Base-by-base conservation (phyloP, 805 yeast genomes). In the Monosporozyma yasuniensis region DNA sequence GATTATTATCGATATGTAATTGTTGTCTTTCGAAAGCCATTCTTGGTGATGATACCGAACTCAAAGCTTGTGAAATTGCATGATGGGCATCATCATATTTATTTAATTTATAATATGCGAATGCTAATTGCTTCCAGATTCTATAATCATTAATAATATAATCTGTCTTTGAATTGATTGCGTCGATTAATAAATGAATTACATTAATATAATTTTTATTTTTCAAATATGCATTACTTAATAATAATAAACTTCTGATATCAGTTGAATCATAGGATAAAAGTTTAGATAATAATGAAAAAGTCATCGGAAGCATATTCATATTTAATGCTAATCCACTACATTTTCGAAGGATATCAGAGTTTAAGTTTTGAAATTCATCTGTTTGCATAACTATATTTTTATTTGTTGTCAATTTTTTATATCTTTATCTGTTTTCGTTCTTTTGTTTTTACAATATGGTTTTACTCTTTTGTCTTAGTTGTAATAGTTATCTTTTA, bases 41-140 rank as follows among this genome's bases (percentile, higher is more conserved):
- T 37, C 42, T 39, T 4, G 27, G 25, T 10, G 42, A 21, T 2
- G 42, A 39, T 2, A 39, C 16, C 3, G 42, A 44, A 18, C 22
- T 21, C 10, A 54, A 19, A 3, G 56, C 50, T 18, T 51, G 52
- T 6, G 19, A 12, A 4, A 58, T 55, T 7, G 61, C 58, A 42
- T 56, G 56, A 47, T 56, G 47, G 25, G 65, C 57, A 44, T 57
- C 60, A 32, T 57, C 61, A 39, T 54, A 60, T 28, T 52, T 49
- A 23, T 53, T 52, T 47, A 61, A 47, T 44, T 51, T 50, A 47
- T 56, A 60, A 37, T 61, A 59, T 18, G 60, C 52, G 16, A 55
- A 23, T 9, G 65, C 58, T 18, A 61, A 50, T 32, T 55, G 53
- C 16, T 54, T 54, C 64, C 65, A 60, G 21, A 61, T 48, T 23